Base-by-base conservation (phyloP, 371 early-diverging fungal genomes). In the Chytridium lagenaria region DNA sequence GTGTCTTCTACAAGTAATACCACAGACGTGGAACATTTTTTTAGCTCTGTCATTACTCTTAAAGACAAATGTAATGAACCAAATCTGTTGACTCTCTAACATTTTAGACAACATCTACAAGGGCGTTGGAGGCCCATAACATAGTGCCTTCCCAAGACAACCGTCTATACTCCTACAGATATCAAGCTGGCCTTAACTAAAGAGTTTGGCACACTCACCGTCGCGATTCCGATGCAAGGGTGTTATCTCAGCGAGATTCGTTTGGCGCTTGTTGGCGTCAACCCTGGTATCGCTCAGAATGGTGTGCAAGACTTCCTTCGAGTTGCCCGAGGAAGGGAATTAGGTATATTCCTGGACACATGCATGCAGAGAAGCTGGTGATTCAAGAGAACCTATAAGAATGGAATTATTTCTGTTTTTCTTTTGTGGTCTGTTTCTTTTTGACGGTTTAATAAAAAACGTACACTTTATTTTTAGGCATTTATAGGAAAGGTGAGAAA, bases 61-160 rank as follows among this genome's bases (percentile, higher is more conserved):
- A 44, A 50, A 5, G 30, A 49, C 22, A 68, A 63, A 68, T 76
- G 77, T 76, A 50, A 67, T 59, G 22, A 0, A 0, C 5, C 7
- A 66, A 0, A 23, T 23, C 44, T 34, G 7, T 68, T 50, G 5
- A 33, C 33, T 44, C 22, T 5, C 50, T 65, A 10, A 36, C 28
- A 51, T 31, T 16, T 30, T 34, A 76, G 76, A 63, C 66, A 82
- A 92, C 72, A 59, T 92, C 22, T 89, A 85, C 79, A 28, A 73
- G 3, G n/a, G 88, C 87, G 22, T 80, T 94, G 12, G 74, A 81
- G 3, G 73, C 75, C 30, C 79, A 81, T 10, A 85, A 84, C 31
- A 90, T 94, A 73, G 83, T 85, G 2, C 94, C 94, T 12, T 72
- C 72, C n/a, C 28, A n/a, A 37, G 26, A 80, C 72, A 23, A 51